Evolutionary conservation across 352 stramenopile genomes (phyloP).

Genomic region (Globisporangium lucens): DNA sequence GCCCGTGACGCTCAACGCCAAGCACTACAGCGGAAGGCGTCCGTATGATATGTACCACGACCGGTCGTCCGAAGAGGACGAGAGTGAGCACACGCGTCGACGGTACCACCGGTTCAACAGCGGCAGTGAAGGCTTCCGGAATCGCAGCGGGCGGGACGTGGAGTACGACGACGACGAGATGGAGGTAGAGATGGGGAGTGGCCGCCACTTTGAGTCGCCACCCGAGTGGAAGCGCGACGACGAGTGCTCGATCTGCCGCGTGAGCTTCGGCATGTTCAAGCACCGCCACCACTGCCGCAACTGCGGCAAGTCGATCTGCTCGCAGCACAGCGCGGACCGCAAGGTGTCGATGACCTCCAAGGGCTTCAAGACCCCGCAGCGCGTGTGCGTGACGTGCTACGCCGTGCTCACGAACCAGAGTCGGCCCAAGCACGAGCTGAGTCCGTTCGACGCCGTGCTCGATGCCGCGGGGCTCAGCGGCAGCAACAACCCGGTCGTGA

Average conservation of each 20-base stretch:
- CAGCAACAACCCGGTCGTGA: constrained; percentile 26
- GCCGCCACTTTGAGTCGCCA: constrained; percentile 41
- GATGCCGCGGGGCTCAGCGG: constrained; percentile 21
- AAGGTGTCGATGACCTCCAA: constrained; percentile 70
- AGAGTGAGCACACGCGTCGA: constrained; percentile 18
- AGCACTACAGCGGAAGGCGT: constrained; percentile 17
- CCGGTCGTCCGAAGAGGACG: constrained; percentile 25
- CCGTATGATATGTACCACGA: constrained; percentile 17
- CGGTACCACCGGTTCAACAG: constrained; percentile 18
- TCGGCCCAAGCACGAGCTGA: constrained; percentile 27
- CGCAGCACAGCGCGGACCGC: constrained; percentile 77
- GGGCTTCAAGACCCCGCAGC: constrained; percentile 74
- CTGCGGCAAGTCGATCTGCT: constrained; percentile 82
- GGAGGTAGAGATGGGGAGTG: background rate
- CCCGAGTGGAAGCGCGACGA: constrained; percentile 75
- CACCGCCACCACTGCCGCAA: constrained; percentile 84
- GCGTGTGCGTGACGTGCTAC: constrained; percentile 76
- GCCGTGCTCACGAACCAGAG: constrained; percentile 54
- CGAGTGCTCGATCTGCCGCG: constrained; percentile 74
- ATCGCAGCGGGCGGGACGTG: constrained; percentile 14
- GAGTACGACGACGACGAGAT: constrained; percentile 7
- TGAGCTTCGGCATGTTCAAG: constrained; percentile 82
- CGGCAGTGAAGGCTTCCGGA: background rate
- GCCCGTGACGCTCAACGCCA: constrained; percentile 13
- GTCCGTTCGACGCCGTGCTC: constrained; percentile 24